A percentile compares a stretch with the other conserved stretches of the same genome.
phyloP scores from a whole-genome alignment of 805 yeast species.

The Wickerhamiella cacticola region DNA sequence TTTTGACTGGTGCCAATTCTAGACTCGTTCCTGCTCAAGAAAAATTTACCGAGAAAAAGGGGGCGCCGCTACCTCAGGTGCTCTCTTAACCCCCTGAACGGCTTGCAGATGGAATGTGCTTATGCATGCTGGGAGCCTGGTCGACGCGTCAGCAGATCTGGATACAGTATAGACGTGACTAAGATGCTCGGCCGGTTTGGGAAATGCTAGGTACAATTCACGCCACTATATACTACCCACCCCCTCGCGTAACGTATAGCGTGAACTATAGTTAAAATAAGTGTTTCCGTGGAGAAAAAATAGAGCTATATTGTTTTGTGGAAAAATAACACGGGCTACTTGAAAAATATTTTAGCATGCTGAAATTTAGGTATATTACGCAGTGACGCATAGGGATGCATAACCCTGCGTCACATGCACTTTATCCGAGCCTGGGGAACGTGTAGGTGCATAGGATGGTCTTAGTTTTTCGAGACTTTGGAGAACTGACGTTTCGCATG shows the following conservation, averaged over 20 bases:
- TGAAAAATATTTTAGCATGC: neutral
- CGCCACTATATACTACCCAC: neutral
- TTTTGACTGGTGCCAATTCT: neutral
- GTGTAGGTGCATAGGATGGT: neutral
- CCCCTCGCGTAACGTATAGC: too few species aligned
- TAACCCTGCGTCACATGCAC: conserved; percentile 2
- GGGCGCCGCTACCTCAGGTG: too few species aligned
- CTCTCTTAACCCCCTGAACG: neutral
- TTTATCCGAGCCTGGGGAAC: conserved; percentile 3
- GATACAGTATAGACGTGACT: neutral
- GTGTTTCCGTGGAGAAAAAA: too few species aligned
- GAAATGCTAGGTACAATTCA: neutral
- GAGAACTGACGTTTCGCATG: conserved; percentile 37
- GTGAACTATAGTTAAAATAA: too few species aligned
- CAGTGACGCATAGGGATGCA: neutral
- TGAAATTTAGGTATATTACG: neutral
- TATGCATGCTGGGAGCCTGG: neutral
- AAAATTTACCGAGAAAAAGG: neutral
- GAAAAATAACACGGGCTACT: neutral
- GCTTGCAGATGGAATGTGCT: conserved; percentile 3
- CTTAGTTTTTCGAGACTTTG: conserved; percentile 3
- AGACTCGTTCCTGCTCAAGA: neutral
- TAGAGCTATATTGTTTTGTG: too few species aligned
- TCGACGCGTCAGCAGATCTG: neutral
- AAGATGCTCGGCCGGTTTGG: neutral